These are phyloP conservation scores for Leishmania aethiopica DNA, from an alignment of 208 protist species.

Conservation along the genomic window DNA sequence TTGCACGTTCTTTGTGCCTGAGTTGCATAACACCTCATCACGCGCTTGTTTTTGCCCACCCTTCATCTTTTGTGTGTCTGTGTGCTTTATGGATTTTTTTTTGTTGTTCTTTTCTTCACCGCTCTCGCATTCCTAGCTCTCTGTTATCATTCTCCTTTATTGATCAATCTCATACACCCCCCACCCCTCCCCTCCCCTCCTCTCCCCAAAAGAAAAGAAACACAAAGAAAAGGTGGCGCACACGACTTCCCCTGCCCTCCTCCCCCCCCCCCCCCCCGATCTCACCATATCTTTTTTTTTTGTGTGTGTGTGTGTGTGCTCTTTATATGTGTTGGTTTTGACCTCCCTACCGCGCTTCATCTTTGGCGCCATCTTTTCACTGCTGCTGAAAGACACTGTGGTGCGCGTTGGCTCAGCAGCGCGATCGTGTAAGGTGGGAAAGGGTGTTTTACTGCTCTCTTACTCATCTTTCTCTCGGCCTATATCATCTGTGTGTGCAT, in stretches of 20 bases:
- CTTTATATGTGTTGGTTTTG: conserved; percentile 1
- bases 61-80: neutral
- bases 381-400: neutral
- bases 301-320: neutral
- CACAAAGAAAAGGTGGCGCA: neutral
- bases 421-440: neutral
- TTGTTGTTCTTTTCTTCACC: conserved; percentile 3
- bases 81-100: neutral
- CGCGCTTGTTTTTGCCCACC: neutral
- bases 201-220: neutral
- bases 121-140: neutral
- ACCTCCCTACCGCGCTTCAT: conserved; percentile 9
- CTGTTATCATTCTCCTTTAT: neutral
- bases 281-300: neutral
- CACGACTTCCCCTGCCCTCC: neutral
- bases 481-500: neutral
- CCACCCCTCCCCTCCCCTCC: neutral
- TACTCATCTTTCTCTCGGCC: neutral
- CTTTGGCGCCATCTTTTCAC: neutral
- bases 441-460: neutral
- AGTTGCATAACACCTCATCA: neutral
- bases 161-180: neutral
- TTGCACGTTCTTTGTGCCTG: neutral
- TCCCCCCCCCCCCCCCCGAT: too few relatives aligned
- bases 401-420: neutral